A percentile compares a stretch with the other conserved stretches of the same genome.
phyloP scores from a whole-genome alignment of 1,284 basidiomycete species.

The Malassezia furfur region DNA sequence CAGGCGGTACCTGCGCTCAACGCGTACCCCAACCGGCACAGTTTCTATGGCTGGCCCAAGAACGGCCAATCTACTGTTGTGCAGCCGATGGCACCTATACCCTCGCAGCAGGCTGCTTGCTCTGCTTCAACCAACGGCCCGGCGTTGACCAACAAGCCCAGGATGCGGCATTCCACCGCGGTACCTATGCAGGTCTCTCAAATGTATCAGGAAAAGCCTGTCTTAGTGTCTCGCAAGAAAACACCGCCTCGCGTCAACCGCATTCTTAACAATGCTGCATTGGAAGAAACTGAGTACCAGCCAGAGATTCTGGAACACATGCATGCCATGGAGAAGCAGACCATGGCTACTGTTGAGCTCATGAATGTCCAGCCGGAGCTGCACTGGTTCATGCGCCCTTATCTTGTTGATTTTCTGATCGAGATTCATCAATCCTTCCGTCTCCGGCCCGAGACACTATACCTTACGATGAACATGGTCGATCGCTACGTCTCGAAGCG shows the following conservation, averaged over 20 bases:
- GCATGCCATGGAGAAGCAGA: conserved; percentile 87
- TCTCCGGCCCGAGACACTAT: conserved; percentile 92
- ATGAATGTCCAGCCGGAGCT: conserved; percentile 99
- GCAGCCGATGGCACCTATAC: background rate
- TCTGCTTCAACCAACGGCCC: background rate
- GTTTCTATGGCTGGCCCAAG: conserved; percentile 17
- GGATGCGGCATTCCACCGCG: conserved; percentile 5
- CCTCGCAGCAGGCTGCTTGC: conserved; percentile 1
- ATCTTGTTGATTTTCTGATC: conserved; percentile 95
- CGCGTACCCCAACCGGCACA: conserved; percentile 9
- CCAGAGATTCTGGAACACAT: conserved; percentile 87
- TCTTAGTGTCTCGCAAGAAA: conserved; percentile 5
- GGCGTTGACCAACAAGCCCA: background rate
- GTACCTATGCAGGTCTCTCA: background rate
- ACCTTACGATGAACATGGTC: conserved; percentile 95
- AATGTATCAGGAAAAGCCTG: conserved; percentile 20
- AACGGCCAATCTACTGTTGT: background rate
- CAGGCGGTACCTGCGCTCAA: background rate
- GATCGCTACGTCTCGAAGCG: conserved; percentile 98
- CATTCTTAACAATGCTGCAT: conserved; percentile 25
- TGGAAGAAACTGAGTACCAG: conserved; percentile 77
- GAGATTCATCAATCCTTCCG: conserved; percentile 87
- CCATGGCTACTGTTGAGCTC: conserved; percentile 76
- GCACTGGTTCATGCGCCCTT: conserved; percentile 78
- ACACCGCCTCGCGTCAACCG: conserved; percentile 27